Evolutionary conservation across 2,329 filamentous ascomycete species (phyloP), one percentile per base, ranked within the genome.

Genomic region (Aschersonia sp.): DNA sequence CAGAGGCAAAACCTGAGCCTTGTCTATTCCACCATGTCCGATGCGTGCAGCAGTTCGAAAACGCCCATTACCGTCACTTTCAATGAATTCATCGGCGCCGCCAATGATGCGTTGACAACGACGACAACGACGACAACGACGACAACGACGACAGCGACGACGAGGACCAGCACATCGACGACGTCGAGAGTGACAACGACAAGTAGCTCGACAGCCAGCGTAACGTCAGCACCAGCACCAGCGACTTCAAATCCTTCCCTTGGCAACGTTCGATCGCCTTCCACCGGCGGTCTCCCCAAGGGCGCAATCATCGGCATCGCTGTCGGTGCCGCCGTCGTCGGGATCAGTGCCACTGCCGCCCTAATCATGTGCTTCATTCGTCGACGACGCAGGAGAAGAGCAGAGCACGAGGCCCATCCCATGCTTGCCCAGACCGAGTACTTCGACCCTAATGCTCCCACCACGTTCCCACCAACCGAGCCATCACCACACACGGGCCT

Each of bases 21-120:
- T 12, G 69, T 72, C 12, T 77, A 72, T 53, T 54, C 58, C 6
- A 69, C 59, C 4, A 65, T 77, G 62, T 50, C 55, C 3, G 53
- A 54, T 11, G 69, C 71, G 9, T 77, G 74, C 54, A 52, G 56
- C 2, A 57, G 62, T 30, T 72, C 70, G 0, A 56, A 62, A 3
- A 72, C 70, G 6, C 67, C 67, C 0, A 55, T 77, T 22, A 56
- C 54, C 30, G 55, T 77, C 0, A 59, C 59, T 12, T 59, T 69
- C 53, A 52, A 59, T 30, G 61, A 67, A 22, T 76, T 72, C 50
- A 47, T 72, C 44, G 49, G 51, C 4, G 54, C 59, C 1, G 58
- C 47, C 30, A 49, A 29, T 14, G 47, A 37, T 3, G n/a, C 29
- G 1, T 30, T 29, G 12, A 40, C 6, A 39, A 48, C 45, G n/a